A percentile compares a stretch with the other conserved stretches of the same genome.
These are phyloP conservation scores for Hyaloperonospora brassicae DNA, from an alignment of 352 stramenopile genomes.

Conservation along the genomic window DNA sequence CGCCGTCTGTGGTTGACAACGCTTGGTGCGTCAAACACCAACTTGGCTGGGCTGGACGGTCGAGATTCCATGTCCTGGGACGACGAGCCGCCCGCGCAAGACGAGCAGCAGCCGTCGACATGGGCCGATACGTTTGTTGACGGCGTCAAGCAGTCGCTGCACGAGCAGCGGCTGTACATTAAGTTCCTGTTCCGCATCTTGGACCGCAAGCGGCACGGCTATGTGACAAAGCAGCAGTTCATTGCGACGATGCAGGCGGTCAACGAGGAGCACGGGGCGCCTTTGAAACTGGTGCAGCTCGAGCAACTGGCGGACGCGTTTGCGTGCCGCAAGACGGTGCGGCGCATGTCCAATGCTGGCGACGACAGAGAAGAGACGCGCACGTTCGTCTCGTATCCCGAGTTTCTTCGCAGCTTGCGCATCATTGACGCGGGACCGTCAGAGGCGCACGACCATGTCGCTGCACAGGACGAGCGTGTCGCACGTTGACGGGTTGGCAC, in stretches of 20 bases:
- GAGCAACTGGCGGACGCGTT: slow-evolving; percentile 66
- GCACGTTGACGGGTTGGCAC: not conserved
- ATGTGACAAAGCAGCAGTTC: slow-evolving; percentile 61
- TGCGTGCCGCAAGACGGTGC: slow-evolving; percentile 27
- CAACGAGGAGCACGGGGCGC: slow-evolving; percentile 59
- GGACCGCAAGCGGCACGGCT: slow-evolving; percentile 56
- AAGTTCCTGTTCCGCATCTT: slow-evolving; percentile 77
- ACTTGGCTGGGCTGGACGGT: slow-evolving; percentile 26
- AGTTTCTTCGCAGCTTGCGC: slow-evolving; percentile 62
- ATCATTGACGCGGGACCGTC: slow-evolving; percentile 44
- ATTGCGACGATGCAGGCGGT: slow-evolving; percentile 66
- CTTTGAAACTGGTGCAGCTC: slow-evolving; percentile 49
- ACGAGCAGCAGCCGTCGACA: slow-evolving; percentile 29
- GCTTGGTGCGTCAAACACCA: slow-evolving; percentile 45
- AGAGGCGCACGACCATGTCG: slow-evolving; percentile 8
- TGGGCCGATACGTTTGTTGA: slow-evolving; percentile 67
- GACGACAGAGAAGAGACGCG: slow-evolving; percentile 24
- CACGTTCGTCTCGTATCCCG: slow-evolving; percentile 54
- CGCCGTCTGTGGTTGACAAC: slow-evolving; percentile 54
- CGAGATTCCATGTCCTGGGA: slow-evolving; percentile 21
- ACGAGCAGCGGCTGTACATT: slow-evolving; percentile 73
- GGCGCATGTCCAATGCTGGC: slow-evolving; percentile 15
- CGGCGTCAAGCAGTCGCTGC: slow-evolving; percentile 60
- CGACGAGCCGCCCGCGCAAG: slow-evolving; percentile 28
- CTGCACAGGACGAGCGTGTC: not conserved